These are phyloP conservation scores for Aphanomyces euteiches DNA, from an alignment of 352 stramenopile species.

Conservation along the genomic window DNA sequence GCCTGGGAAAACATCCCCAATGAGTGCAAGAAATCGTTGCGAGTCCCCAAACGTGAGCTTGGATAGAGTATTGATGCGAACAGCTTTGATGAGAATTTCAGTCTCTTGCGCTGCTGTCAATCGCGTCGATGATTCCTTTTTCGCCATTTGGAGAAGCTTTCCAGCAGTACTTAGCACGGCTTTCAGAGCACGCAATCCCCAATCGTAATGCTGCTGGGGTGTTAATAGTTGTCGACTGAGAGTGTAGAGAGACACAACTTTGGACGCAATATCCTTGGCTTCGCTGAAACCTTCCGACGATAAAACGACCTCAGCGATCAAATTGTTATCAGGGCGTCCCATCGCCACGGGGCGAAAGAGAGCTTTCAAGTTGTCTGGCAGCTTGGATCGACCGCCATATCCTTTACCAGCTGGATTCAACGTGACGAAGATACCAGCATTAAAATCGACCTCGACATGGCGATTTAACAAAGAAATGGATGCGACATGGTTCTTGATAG, in stretches of 20 bases:
- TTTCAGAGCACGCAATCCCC: slow-evolving; percentile 90
- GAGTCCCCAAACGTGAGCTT: slow-evolving; percentile 94
- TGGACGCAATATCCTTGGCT: slow-evolving; percentile 86
- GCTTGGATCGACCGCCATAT: slow-evolving; percentile 89
- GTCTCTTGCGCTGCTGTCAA: slow-evolving; percentile 75
- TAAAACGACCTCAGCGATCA: slow-evolving; percentile 92
- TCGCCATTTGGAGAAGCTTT: slow-evolving; percentile 83
- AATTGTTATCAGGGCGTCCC: slow-evolving; percentile 88
- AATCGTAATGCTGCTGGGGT: slow-evolving; percentile 93
- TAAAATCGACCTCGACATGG: slow-evolving; percentile 87
- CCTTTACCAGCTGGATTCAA: slow-evolving; percentile 92
- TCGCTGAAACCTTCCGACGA: slow-evolving; percentile 89
- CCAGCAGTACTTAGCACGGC: slow-evolving; percentile 92
- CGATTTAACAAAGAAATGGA: slow-evolving; percentile 81
- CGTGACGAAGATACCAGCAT: slow-evolving; percentile 95
- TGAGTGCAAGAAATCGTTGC: slow-evolving; percentile 85
- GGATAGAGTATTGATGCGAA: slow-evolving; percentile 93
- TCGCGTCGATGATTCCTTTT: slow-evolving; percentile 56
- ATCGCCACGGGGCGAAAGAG: slow-evolving; percentile 94
- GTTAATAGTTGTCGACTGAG: slow-evolving; percentile 83
- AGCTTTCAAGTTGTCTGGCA: slow-evolving; percentile 93
- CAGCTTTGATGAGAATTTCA: slow-evolving; percentile 92
- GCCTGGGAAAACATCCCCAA: slow-evolving; percentile 92
- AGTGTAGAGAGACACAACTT: slow-evolving; percentile 90
- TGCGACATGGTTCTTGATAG: slow-evolving; percentile 80